These are phyloP conservation scores for Mycena kentingensis DNA, from an alignment of 768 basidiomycete species.

Conservation along the genomic window DNA sequence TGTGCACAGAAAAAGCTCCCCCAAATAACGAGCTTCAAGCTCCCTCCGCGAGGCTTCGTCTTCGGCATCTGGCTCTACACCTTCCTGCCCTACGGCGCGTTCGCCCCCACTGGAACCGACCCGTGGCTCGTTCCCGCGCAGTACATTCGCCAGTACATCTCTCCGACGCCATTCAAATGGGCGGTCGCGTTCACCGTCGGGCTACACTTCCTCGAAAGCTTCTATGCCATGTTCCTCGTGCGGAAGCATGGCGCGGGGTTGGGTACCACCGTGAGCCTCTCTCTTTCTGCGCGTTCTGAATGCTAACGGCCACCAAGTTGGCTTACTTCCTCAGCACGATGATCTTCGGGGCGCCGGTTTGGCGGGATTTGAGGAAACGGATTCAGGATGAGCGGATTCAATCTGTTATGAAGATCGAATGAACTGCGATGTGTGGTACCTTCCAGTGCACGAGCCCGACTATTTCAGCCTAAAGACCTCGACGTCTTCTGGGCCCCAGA, in stretches of 20 bases:
- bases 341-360: conserved; percentile 55
- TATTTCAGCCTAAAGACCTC: no score
- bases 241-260: conserved; percentile 43
- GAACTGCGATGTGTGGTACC: not conserved
- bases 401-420: conserved; percentile 77
- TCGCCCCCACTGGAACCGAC: conserved; percentile 27
- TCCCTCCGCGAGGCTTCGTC: conserved; percentile 37
- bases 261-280: conserved; percentile 37
- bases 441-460: no score
- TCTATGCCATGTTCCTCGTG: conserved; percentile 52
- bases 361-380: conserved; percentile 53
- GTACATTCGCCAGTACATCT: conserved; percentile 32
- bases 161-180: conserved; percentile 30
- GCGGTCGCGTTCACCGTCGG: conserved; percentile 36
- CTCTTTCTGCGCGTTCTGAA: not conserved
- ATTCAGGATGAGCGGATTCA: conserved; percentile 72
- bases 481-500: no score
- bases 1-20: conserved; percentile 58
- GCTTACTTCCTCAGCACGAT: conserved; percentile 53
- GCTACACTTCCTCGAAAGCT: conserved; percentile 47
- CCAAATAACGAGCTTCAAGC: conserved; percentile 56
- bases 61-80: conserved; percentile 26
- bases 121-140: conserved; percentile 37
- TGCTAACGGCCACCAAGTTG: conserved; percentile 36
- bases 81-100: conserved; percentile 35